These are phyloP conservation scores for Candida succiphila DNA, from an alignment of 805 yeast species.

Conservation along the genomic window DNA sequence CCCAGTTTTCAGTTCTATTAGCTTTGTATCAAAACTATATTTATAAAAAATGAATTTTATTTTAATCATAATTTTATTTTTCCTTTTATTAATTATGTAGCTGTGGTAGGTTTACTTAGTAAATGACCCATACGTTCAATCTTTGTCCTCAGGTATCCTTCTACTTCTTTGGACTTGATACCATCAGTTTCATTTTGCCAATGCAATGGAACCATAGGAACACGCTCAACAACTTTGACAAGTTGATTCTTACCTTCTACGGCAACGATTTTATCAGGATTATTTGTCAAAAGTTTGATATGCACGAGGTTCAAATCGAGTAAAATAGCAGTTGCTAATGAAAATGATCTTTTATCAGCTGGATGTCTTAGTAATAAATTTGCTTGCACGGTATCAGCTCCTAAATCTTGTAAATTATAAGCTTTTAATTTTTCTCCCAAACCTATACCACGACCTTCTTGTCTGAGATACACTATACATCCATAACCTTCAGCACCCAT, in stretches of 20 bases:
- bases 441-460: conserved; percentile 98
- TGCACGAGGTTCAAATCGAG: conserved; percentile 68
- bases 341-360: conserved; percentile 93
- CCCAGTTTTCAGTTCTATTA: background rate
- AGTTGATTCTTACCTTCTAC: conserved; percentile 79
- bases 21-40: background rate
- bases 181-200: conserved; percentile 65
- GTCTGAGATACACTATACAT: conserved; percentile 89
- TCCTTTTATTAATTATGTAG: too few species aligned
- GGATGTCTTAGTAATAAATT: conserved; percentile 90
- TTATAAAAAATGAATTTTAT: background rate
- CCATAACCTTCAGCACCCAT: conserved; percentile 89
- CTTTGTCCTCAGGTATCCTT: conserved; percentile 88
- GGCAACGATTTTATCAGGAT: conserved; percentile 92
- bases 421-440: conserved; percentile 97
- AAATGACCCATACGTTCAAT: conserved; percentile 97
- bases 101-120: conserved; percentile 32
- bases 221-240: conserved; percentile 74
- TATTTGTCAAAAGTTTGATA: conserved; percentile 79
- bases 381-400: conserved; percentile 98
- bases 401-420: conserved; percentile 91
- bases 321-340: conserved; percentile 88
- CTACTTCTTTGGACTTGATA: conserved; percentile 75
- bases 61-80: background rate
- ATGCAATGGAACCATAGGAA: conserved; percentile 94